Percentiles rank a stretch among this genome's conserved stretches.
These are phyloP conservation scores for Microcyclosporella mali DNA, from an alignment of 2,329 filamentous ascomycete genomes.

Conservation along the genomic window DNA sequence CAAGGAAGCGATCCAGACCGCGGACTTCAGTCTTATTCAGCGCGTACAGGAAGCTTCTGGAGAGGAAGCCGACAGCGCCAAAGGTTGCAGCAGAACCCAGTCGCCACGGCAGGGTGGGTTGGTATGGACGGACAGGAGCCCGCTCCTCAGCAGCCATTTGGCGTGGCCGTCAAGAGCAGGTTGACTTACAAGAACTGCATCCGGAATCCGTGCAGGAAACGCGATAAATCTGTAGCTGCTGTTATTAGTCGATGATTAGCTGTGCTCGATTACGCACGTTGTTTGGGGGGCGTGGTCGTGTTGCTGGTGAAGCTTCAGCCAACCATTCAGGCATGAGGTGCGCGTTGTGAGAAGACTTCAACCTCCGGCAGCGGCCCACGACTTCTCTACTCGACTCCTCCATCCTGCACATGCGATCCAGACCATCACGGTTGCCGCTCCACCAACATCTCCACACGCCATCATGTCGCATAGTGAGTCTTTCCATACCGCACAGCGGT, in stretches of 20 bases:
- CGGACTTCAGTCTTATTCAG: conserved; percentile 69
- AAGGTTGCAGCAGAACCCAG: conserved; percentile 67
- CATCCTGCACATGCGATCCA: not conserved
- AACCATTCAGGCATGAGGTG: too few species aligned
- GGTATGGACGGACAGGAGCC: conserved; percentile 40
- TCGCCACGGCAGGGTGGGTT: conserved; percentile 64
- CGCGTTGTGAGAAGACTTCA: too few species aligned
- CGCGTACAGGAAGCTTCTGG: conserved; percentile 66
- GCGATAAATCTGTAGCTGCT: not conserved
- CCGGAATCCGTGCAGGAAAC: not conserved
- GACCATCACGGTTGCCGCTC: not conserved
- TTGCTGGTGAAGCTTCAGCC: too few species aligned
- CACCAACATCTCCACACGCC: not conserved
- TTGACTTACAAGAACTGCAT: conserved; percentile 1
- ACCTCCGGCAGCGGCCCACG: not conserved
- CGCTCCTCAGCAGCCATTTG: conserved; percentile 29
- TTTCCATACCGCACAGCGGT: too few species aligned
- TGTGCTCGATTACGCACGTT: too few species aligned
- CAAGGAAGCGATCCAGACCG: conserved; percentile 69
- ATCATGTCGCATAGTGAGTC: conserved; percentile 14
- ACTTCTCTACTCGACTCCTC: not conserved
- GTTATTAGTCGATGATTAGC: too few species aligned
- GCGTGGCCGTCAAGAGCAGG: conserved; percentile 2
- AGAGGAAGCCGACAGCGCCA: conserved; percentile 64
- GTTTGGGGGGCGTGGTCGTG: too few species aligned